These are phyloP conservation scores for Colletotrichum graminicola DNA, from an alignment of 2,329 filamentous ascomycete species.

Conservation along the genomic window DNA sequence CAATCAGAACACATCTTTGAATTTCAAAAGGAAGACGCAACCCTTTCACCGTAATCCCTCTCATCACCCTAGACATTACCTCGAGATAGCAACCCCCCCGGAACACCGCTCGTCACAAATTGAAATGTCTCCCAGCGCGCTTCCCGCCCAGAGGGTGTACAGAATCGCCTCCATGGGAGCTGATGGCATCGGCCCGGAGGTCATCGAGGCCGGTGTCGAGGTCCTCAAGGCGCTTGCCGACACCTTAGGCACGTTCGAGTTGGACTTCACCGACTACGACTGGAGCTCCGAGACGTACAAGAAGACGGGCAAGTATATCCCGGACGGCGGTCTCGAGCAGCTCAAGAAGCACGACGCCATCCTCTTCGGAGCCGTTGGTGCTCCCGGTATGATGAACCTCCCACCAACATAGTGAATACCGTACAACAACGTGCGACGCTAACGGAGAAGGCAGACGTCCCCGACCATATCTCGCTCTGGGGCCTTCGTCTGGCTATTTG, in stretches of 20 bases:
- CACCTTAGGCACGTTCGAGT: constrained; percentile 67
- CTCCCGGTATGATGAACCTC: constrained; percentile 38
- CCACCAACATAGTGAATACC: too few relatives aligned
- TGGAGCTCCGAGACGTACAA: constrained; percentile 78
- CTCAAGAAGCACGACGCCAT: constrained; percentile 48
- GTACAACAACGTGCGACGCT: not conserved
- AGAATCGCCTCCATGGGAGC: constrained; percentile 71
- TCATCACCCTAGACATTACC: not conserved
- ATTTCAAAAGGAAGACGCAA: not conserved
- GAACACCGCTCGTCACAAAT: not conserved
- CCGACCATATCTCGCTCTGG: constrained; percentile 77
- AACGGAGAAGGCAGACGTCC: constrained; percentile 59
- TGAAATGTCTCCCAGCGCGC: constrained; percentile 40
- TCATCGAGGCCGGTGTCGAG: constrained; percentile 70
- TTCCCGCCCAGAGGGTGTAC: constrained; percentile 52
- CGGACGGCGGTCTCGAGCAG: constrained; percentile 64
- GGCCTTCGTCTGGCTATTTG: constrained; percentile 72
- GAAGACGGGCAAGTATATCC: constrained; percentile 74
- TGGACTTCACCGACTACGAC: constrained; percentile 73
- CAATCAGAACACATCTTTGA: not conserved
- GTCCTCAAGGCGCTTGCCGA: constrained; percentile 68
- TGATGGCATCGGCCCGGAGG: constrained; percentile 74
- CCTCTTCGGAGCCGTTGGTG: constrained; percentile 50
- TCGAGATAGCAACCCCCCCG: not conserved
- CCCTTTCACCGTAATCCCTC: not conserved